Evolutionary conservation across 768 basidiomycete genomes (phyloP).

Genomic region (Amanita jacksonii): DNA sequence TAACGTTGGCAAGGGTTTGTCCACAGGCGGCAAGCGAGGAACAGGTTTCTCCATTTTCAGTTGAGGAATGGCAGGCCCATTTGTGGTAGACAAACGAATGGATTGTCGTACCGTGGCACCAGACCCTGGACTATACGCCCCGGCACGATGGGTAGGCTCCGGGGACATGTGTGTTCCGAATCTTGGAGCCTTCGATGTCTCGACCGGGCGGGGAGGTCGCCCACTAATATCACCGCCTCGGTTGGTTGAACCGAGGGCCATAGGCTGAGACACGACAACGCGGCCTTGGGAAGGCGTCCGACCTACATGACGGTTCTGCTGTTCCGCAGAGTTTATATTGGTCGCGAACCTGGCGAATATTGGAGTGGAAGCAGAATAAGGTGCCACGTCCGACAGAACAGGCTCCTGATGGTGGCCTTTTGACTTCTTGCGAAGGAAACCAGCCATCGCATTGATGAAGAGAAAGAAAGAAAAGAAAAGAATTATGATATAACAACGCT

Average conservation of each 20-base stretch:
- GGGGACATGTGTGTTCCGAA: neutral
- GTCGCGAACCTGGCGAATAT: constrained; percentile 31
- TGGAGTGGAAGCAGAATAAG: constrained; percentile 18
- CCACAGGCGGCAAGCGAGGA: constrained; percentile 14
- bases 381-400: constrained; percentile 7
- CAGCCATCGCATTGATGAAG: constrained; percentile 31
- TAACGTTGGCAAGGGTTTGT: constrained; percentile 20
- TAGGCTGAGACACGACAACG: constrained; percentile 24
- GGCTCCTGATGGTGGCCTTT: constrained; percentile 21
- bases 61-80: neutral
- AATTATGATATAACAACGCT: neutral
- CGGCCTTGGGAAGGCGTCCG: neutral
- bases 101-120: neutral
- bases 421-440: constrained; percentile 46
- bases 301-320: neutral
- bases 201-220: neutral
- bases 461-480: neutral
- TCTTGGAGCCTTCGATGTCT: neutral
- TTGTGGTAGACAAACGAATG: neutral
- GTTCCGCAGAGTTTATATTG: neutral
- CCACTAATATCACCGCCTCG: neutral
- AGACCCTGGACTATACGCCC: neutral
- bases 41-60: neutral
- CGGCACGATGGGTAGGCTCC: no score
- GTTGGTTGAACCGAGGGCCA: constrained; percentile 14